phyloP scores from a whole-genome alignment of 768 basidiomycete species.

The Dendrothele bispora region DNA sequence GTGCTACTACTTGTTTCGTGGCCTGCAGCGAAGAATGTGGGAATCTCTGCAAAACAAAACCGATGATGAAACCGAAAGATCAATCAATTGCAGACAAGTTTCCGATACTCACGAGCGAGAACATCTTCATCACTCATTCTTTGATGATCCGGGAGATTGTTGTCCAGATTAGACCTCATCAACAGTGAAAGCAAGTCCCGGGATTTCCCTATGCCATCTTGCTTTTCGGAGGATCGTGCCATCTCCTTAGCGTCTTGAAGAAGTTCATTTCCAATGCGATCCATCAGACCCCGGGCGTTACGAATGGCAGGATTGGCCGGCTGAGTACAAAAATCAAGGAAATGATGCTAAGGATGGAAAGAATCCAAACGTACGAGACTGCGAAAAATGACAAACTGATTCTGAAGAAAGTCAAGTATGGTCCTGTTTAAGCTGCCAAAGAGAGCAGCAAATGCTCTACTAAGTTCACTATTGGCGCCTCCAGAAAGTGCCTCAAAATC shows the following conservation, averaged over 20 bases:
- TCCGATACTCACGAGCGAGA: constrained; percentile 17
- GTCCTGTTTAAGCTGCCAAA: constrained; percentile 11
- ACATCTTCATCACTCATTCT: constrained; percentile 50
- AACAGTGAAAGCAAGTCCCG: constrained; percentile 48
- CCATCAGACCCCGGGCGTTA: constrained; percentile 27
- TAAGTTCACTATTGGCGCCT: constrained; percentile 28
- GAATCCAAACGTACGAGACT: constrained; percentile 3
- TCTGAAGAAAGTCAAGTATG: not conserved
- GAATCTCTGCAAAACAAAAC: constrained; percentile 28
- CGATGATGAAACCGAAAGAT: not conserved
- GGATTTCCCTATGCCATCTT: constrained; percentile 22
- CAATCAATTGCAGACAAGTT: not conserved
- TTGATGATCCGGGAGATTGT: constrained; percentile 42
- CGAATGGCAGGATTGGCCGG: constrained; percentile 13
- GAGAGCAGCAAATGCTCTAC: constrained; percentile 30
- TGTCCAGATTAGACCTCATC: constrained; percentile 50
- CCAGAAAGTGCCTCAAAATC: constrained; percentile 29
- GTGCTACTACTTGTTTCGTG: constrained; percentile 33
- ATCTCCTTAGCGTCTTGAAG: constrained; percentile 37
- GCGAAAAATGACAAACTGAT: not conserved
- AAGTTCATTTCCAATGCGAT: constrained; percentile 37
- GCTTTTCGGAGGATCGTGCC: constrained; percentile 13
- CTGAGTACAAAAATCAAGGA: constrained; percentile 18
- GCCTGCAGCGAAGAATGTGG: constrained; percentile 42
- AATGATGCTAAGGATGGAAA: not conserved